These are phyloP conservation scores for Diplocarpon rosae DNA, from an alignment of 2,329 filamentous ascomycete species.

Conservation along the genomic window DNA sequence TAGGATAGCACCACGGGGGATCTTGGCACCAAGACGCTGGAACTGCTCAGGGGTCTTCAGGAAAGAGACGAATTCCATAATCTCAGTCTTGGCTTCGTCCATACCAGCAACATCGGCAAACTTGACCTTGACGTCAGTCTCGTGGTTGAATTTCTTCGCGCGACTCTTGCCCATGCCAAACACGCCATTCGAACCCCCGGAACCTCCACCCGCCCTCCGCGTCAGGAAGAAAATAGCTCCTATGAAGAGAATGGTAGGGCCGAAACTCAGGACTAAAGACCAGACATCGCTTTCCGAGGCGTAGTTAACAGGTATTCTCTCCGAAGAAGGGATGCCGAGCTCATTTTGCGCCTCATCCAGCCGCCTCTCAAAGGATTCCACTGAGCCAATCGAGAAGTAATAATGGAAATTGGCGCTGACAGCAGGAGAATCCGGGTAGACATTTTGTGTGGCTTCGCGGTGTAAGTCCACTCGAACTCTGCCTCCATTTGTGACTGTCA, in stretches of 20 bases:
- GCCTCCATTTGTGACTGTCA: slow-evolving; percentile 68
- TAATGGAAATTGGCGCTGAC: slow-evolving; percentile 64
- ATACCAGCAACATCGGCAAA: slow-evolving; percentile 95
- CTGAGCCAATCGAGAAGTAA: slow-evolving; percentile 90
- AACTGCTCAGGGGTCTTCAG: slow-evolving; percentile 88
- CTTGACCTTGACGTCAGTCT: slow-evolving; percentile 92
- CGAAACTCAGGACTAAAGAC: slow-evolving; percentile 65
- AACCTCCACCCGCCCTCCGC: slow-evolving; percentile 59
- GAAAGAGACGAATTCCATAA: slow-evolving; percentile 99
- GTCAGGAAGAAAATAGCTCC: slow-evolving; percentile 73
- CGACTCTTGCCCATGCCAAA: slow-evolving; percentile 95
- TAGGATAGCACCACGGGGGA: slow-evolving; percentile 89
- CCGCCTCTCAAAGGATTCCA: slow-evolving; percentile 83
- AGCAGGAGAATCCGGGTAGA: slow-evolving; percentile 68
- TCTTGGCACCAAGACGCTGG: slow-evolving; percentile 91
- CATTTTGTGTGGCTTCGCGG: slow-evolving; percentile 57
- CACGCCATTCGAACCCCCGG: slow-evolving; percentile 61
- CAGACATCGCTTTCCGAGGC: slow-evolving; percentile 61
- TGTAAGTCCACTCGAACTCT: slow-evolving; percentile 73
- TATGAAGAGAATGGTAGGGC: slow-evolving; percentile 77
- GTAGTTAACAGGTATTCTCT: slow-evolving; percentile 90
- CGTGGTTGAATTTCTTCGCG: slow-evolving; percentile 95
- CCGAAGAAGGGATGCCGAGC: slow-evolving; percentile 71
- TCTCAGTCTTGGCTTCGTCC: slow-evolving; percentile 96
- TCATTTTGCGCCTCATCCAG: slow-evolving; percentile 82